Evolutionary conservation across 768 basidiomycete species (phyloP), one percentile per base, ranked within the genome.

Genomic region (Phylloporus rhodoxanthus): DNA sequence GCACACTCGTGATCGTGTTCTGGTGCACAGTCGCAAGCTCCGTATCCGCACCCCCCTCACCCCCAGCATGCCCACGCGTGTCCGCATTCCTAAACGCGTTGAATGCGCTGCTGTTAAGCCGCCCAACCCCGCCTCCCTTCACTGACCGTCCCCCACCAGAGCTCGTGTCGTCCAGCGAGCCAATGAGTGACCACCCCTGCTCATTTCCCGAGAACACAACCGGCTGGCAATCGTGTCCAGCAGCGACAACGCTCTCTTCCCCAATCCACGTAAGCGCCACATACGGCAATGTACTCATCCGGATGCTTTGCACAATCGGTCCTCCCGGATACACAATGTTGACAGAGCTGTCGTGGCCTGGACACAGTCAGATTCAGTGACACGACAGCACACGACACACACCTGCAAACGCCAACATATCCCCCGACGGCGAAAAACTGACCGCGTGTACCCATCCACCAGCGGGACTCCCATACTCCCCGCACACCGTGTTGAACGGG

Each of bases 361-460:
- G 19, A 41, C n/a, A 40, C 38, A 14, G 11, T 62, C 47, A 55
- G 17, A 32, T 14, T 9, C n/a, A 36, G 15, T 5, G 25, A 13
- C 26, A 7, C n/a, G 9, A 17, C 1, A 3, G 14, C 26, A n/a
- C 25, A 38, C 19, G 3, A 19, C 2, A 77, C 91, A 69, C 57
- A 96, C 95, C 87, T 42, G 85, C 87, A 67, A 94, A 99, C 2
- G 94, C 96, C 48, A 99, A 76, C 0, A 79, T 78, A 58, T 98
- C 88, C n/a, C 96, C 96, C 8, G 89, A 90, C 4, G 95, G 96
- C 20, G 95, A 98, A 73, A 99, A 99, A 1, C 84, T 88, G 42
- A 98, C 90, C 17, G 87, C 75, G 58, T 98, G 96, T 1, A 99
- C 93, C 96, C 96, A 99, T 10, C 96, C 96, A 34, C 96, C 96